phyloP scores from a whole-genome alignment of 176 grass and related monocot genomes.

The Lolium perenne region DNA sequence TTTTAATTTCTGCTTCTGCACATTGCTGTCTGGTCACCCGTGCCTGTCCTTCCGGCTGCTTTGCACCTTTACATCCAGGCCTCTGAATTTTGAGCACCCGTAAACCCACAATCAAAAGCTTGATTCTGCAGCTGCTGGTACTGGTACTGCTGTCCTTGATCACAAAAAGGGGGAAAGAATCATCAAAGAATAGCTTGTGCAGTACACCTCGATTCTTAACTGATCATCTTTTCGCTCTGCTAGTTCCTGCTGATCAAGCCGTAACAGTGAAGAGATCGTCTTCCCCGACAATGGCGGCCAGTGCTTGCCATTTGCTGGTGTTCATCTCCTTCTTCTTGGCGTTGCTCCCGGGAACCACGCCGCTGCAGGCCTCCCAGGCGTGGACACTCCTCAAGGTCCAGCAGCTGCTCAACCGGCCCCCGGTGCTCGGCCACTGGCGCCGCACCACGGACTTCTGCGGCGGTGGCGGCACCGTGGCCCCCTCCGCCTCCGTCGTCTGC shows the following conservation, averaged over 20 bases:
- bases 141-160: constrained; percentile 18
- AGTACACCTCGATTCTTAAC: constrained; percentile 18
- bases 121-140: background rate
- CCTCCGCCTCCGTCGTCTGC: constrained; percentile 70
- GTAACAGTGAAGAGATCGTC: background rate
- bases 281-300: constrained; percentile 44
- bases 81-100: background rate
- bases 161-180: constrained; percentile 10
- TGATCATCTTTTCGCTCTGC: background rate
- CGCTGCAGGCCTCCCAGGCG: constrained; percentile 68
- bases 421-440: constrained; percentile 75
- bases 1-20: constrained; percentile 6
- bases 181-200: background rate
- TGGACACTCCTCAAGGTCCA: constrained; percentile 90
- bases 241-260: background rate
- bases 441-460: constrained; percentile 79
- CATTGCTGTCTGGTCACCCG: constrained; percentile 15
- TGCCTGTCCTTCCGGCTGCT: constrained; percentile 32
- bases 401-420: constrained; percentile 65
- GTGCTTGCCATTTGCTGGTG: background rate
- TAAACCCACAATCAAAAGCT: background rate
- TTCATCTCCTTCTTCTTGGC: constrained; percentile 38
- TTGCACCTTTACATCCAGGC: constrained; percentile 33
- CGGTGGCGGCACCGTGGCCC: constrained; percentile 26
- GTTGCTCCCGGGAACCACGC: constrained; percentile 40